A percentile compares a stretch with the other conserved stretches of the same genome.
Evolutionary conservation across 139 green algal genomes (phyloP).

Genomic region (Chlorella sp.): DNA sequence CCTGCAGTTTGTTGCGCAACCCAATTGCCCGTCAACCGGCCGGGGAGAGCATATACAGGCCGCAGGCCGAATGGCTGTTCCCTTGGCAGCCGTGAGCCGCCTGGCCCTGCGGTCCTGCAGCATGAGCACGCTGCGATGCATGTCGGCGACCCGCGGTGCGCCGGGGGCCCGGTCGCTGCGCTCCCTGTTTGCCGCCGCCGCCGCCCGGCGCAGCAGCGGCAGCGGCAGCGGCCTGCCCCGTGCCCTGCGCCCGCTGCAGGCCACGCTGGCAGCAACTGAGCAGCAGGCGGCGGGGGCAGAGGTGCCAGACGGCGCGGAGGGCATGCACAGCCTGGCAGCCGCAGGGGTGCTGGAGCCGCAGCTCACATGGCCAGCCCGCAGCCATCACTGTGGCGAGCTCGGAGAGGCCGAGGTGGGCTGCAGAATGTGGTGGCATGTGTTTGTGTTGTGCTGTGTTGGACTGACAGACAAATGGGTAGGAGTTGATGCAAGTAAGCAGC

Average conservation of each 20-base stretch:
- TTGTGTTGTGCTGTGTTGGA: no score
- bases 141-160: not conserved
- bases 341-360: constrained; percentile 1
- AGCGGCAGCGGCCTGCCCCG: constrained; percentile 2
- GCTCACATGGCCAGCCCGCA: constrained; percentile 48
- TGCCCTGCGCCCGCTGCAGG: constrained; percentile 19
- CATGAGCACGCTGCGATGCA: not conserved
- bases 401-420: constrained; percentile 57
- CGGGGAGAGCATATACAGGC: no score
- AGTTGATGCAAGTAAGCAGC: no score
- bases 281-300: not conserved
- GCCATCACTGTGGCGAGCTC: constrained; percentile 61
- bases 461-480: no score
- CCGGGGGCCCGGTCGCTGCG: constrained; percentile 2
- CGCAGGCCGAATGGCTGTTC: not conserved
- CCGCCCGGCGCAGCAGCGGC: not conserved
- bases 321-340: constrained; percentile 5
- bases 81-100: not conserved
- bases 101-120: constrained; percentile 17
- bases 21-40: no score
- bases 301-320: not conserved
- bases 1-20: no score
- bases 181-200: not conserved
- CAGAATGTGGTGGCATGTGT: no score
- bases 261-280: not conserved